These are phyloP conservation scores for Ocimum tenuiflorum DNA, from an alignment of 257 asterid genomes.

Conservation along the genomic window DNA sequence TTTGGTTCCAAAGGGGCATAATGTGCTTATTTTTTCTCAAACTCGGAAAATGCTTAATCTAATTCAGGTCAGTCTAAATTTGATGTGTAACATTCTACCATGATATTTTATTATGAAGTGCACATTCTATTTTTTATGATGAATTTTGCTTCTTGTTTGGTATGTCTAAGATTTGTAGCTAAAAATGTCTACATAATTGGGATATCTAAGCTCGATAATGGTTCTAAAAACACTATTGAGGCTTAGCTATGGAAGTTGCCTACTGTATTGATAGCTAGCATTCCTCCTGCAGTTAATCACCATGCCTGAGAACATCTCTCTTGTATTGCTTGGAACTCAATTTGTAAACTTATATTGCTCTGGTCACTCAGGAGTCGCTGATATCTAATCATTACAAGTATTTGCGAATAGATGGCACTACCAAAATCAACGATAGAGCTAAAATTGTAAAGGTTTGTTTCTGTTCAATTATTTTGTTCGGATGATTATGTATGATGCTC, in stretches of 20 bases:
- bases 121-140: neutral
- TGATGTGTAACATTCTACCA: constrained; percentile 8
- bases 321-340: constrained; percentile 10
- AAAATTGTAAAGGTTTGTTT: constrained; percentile 67
- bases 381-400: constrained; percentile 46
- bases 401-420: constrained; percentile 86
- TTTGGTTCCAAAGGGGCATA: constrained; percentile 78
- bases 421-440: constrained; percentile 69
- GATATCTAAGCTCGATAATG: no score
- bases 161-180: neutral
- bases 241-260: no score
- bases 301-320: constrained; percentile 4
- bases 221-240: no score
- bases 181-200: no score
- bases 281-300: neutral
- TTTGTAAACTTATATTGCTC: constrained; percentile 2
- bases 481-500: neutral
- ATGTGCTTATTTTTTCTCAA: constrained; percentile 91
- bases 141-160: neutral
- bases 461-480: neutral
- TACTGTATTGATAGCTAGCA: no score
- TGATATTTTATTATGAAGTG: neutral
- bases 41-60: constrained; percentile 87
- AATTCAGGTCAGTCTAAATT: constrained; percentile 53
- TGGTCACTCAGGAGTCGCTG: constrained; percentile 51